Evolutionary conservation across 1,284 basidiomycete species (phyloP), one percentile per base, ranked within the genome.

Genomic region (Xanthoconium separans): DNA sequence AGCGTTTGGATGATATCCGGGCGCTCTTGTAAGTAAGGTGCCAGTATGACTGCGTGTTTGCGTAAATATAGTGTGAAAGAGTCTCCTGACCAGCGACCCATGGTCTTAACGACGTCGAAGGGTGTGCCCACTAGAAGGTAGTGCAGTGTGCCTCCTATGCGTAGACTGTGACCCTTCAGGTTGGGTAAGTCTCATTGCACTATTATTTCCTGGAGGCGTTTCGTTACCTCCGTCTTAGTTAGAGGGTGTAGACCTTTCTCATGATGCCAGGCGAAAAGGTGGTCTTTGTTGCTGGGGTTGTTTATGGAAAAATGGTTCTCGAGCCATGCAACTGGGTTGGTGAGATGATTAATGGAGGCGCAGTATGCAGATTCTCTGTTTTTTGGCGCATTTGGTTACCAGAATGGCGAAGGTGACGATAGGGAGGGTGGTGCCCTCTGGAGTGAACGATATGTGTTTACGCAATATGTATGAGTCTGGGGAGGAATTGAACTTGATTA

Each of bases 261-360:
- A 42, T 50, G 53, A 15, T 20, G 27, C 53, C 53, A 54, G 3
- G 33, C 2, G 18, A 54, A 50, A 2, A 54, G 44, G 20, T 54
- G 48, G 3, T 9, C 1, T 6, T 20, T 6, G 6, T 7, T 2
- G 12, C 5, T 2, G 12, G 4, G 20, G 1, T 9, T 10, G 31
- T 51, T 51, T 22, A 51, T 24, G 1, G 2, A 15, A 8, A 51
- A 40, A 2, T 54, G 48, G 3, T 12, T 4, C 3, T 36, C n/a
- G 2, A 54, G 4, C 3, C 10, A n/a, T 1, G 12, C 0, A 13
- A 41, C 45, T 4, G 48, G 43, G 15, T 51, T 36, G 2, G 9
- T 6, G 13, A 2, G 2, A 16, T 0, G 30, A 36, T 29, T 2
- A 5, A n/a, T 31, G 0, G 37, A 49, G 2, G 48, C 37, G 8